Percentiles rank a stretch among this genome's conserved stretches.
Evolutionary conservation across 495 filamentous ascomycete genomes (phyloP).

Genomic region (Mytilinidion resinicola): DNA sequence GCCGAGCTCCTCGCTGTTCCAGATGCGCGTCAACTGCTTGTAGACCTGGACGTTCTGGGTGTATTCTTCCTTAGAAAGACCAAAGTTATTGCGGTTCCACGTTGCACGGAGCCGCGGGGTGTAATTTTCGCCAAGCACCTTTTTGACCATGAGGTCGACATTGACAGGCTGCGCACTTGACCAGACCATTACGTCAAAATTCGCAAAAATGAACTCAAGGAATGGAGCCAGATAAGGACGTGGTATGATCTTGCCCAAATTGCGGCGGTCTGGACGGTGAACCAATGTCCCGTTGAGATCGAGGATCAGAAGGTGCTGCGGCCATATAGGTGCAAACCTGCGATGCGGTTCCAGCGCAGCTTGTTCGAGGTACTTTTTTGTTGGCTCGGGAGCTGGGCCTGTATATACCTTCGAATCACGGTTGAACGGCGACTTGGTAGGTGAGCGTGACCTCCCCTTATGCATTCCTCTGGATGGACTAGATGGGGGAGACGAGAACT

Average conservation of each 20-base stretch:
- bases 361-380: slow-evolving; percentile 41
- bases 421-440: no score
- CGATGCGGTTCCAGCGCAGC: slow-evolving; percentile 33
- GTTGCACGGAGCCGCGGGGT: slow-evolving; percentile 50
- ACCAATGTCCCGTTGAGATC: slow-evolving; percentile 93
- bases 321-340: slow-evolving; percentile 33
- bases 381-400: slow-evolving; percentile 37
- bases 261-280: slow-evolving; percentile 48
- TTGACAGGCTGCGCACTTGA: slow-evolving; percentile 72
- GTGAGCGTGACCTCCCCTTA: no score
- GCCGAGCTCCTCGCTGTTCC: slow-evolving; percentile 53
- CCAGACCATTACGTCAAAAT: slow-evolving; percentile 82
- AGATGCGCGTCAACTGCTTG: slow-evolving; percentile 70
- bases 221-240: slow-evolving; percentile 62
- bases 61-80: slow-evolving; percentile 58
- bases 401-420: no score
- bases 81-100: slow-evolving; percentile 79
- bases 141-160: slow-evolving; percentile 53
- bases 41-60: slow-evolving; percentile 72
- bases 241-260: slow-evolving; percentile 48
- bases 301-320: slow-evolving; percentile 65
- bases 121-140: slow-evolving; percentile 46
- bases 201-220: slow-evolving; percentile 51
- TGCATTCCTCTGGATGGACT: no score
- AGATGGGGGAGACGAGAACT: no score